Conservation (phyloP, 1,284 basidiomycete genomes). For the Schizophyllum commune region DNA sequence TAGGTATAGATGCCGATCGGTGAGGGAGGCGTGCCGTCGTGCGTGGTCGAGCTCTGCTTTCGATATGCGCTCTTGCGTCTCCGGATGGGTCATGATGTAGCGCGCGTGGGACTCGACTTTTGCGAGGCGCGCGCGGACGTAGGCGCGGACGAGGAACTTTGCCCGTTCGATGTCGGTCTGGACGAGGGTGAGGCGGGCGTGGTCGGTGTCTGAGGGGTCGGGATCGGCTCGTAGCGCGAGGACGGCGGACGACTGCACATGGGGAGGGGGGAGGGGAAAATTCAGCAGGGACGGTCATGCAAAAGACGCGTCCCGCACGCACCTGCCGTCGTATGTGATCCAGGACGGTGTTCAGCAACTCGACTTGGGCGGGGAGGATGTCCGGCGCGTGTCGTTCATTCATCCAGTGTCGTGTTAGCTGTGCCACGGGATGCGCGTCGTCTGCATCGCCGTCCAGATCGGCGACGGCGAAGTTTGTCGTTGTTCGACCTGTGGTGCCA, state of each 20-base stretch:
- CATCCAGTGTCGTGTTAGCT: conserved; percentile 76
- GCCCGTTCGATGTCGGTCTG: conserved; percentile 90
- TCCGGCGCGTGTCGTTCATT: conserved; percentile 82
- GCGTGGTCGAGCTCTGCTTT: conserved; percentile 77
- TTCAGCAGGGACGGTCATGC: conserved; percentile 12
- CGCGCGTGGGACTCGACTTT: conserved; percentile 68
- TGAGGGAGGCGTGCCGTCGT: conserved; percentile 64
- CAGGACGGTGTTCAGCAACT: conserved; percentile 62
- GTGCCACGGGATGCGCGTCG: conserved; percentile 39
- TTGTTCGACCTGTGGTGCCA: not conserved
- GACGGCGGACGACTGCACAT: conserved; percentile 47
- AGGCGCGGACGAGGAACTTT: conserved; percentile 83
- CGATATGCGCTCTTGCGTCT: conserved; percentile 66
- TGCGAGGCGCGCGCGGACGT: conserved; percentile 77
- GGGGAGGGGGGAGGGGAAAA: not conserved
- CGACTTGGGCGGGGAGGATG: conserved; percentile 69
- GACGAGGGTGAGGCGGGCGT: conserved; percentile 84
- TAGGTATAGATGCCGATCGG: conserved; percentile 65
- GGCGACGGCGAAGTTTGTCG: not conserved
- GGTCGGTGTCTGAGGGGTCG: conserved; percentile 80
- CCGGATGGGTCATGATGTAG: conserved; percentile 61
- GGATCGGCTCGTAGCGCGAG: conserved; percentile 71
- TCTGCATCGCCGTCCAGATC: not conserved
- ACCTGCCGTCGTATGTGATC: conserved; percentile 87
- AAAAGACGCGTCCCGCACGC: conserved; percentile 21